Percentiles rank a stretch among this genome's conserved stretches.
Evolutionary conservation across 2,329 filamentous ascomycete genomes (phyloP).

Genomic region (Apiospora koreana): DNA sequence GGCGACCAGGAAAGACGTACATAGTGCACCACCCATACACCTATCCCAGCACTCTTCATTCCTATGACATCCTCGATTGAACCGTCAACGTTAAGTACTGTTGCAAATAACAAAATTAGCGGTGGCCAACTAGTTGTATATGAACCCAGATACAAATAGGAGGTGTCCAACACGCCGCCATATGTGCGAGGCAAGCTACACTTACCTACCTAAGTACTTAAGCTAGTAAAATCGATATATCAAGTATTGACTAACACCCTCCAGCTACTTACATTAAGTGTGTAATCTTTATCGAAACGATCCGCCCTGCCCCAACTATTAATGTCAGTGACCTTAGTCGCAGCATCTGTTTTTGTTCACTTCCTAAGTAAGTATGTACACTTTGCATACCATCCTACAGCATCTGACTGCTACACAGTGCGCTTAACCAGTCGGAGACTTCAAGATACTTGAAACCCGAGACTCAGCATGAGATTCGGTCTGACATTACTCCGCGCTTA

Average conservation of each 20-base stretch:
- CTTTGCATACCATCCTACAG: no score
- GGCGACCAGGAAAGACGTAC: neutral
- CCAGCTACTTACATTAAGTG: no score
- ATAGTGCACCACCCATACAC: neutral
- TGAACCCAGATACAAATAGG: neutral
- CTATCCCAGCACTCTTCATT: neutral
- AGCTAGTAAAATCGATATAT: no score
- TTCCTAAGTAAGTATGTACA: neutral
- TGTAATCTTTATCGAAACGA: neutral
- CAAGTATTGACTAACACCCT: neutral
- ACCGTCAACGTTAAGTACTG: neutral
- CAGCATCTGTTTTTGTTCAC: neutral
- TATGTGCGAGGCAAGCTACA: neutral
- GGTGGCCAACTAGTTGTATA: neutral
- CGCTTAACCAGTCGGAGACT: neutral
- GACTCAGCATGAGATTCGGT: neutral
- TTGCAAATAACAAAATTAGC: neutral
- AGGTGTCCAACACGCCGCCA: no score
- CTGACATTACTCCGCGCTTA: slow-evolving; percentile 9
- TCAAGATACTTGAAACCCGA: neutral
- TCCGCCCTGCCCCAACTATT: neutral
- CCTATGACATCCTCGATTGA: neutral
- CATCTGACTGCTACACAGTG: no score
- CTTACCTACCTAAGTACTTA: no score
- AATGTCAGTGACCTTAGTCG: neutral